These are phyloP conservation scores for Mariannaea elegans DNA, from an alignment of 2,329 filamentous ascomycete species.

Conservation along the genomic window DNA sequence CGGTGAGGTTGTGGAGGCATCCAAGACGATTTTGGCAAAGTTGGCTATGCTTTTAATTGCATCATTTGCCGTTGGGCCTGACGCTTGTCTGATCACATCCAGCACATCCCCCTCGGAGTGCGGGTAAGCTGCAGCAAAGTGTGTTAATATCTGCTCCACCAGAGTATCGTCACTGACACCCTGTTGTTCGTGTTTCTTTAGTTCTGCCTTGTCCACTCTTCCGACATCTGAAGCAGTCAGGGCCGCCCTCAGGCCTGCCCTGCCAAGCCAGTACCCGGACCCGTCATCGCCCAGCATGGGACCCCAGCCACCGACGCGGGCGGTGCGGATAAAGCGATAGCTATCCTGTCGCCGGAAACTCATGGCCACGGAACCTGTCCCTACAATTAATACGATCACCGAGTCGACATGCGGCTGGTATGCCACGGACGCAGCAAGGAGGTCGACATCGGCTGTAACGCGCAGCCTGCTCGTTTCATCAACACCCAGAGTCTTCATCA, in stretches of 20 bases:
- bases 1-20: neutral
- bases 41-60: neutral
- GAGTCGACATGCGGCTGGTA: neutral
- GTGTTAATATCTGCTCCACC: neutral
- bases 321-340: neutral
- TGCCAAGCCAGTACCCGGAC: neutral
- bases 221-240: neutral
- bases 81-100: neutral
- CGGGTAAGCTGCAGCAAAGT: neutral
- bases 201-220: neutral
- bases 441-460: neutral
- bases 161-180: neutral
- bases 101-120: neutral
- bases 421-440: neutral
- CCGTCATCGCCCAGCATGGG: neutral
- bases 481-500: neutral
- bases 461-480: neutral
- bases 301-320: neutral
- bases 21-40: neutral
- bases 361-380: neutral
- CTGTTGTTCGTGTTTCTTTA: neutral
- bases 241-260: neutral
- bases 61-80: neutral
- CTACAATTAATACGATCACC: neutral
- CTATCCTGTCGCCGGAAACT: neutral